A percentile compares a stretch with the other conserved stretches of the same genome.
phyloP scores from a whole-genome alignment of 139 green algal species.

The Picocystis salinarum region DNA sequence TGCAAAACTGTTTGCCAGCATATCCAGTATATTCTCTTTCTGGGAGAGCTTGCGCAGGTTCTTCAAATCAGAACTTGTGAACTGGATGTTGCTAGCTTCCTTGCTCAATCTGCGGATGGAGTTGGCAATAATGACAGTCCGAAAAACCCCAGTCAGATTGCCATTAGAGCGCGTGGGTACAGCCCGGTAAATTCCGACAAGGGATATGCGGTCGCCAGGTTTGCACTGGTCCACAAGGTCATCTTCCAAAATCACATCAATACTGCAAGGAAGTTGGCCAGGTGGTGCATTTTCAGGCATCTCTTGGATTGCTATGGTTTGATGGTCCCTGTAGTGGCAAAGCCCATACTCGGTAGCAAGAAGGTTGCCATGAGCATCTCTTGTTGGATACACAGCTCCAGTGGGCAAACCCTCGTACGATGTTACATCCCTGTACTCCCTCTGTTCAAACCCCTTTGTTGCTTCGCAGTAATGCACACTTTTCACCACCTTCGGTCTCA shows the following conservation, averaged over 20 bases:
- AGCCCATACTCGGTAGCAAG: conserved; percentile 85
- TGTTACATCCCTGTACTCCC: conserved; percentile 83
- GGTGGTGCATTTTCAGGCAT: conserved; percentile 86
- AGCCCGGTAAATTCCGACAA: conserved; percentile 86
- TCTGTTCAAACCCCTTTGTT: conserved; percentile 39
- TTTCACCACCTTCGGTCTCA: conserved; percentile 49
- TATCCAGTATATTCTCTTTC: conserved; percentile 38
- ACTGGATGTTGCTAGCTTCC: conserved; percentile 22
- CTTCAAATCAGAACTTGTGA: conserved; percentile 23
- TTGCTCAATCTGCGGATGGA: conserved; percentile 31
- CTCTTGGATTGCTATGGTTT: conserved; percentile 74
- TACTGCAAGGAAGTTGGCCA: conserved; percentile 74
- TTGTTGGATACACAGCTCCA: conserved; percentile 46
- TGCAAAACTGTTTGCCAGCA: conserved; percentile 66
- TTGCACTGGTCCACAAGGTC: conserved; percentile 71
- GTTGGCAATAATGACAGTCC: conserved; percentile 35
- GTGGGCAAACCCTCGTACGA: conserved; percentile 46
- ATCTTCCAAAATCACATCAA: conserved; percentile 53
- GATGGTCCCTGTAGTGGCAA: conserved; percentile 76
- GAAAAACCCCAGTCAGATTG: conserved; percentile 9
- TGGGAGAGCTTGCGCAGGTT: conserved; percentile 9
- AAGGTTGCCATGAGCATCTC: conserved; percentile 60
- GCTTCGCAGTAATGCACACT: conserved; percentile 74
- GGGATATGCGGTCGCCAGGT: conserved; percentile 73
- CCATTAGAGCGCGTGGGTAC: conserved; percentile 18